These are phyloP conservation scores for Tetragonia tetragonoides DNA, from an alignment of 148 eudicot genomes.

Conservation along the genomic window DNA sequence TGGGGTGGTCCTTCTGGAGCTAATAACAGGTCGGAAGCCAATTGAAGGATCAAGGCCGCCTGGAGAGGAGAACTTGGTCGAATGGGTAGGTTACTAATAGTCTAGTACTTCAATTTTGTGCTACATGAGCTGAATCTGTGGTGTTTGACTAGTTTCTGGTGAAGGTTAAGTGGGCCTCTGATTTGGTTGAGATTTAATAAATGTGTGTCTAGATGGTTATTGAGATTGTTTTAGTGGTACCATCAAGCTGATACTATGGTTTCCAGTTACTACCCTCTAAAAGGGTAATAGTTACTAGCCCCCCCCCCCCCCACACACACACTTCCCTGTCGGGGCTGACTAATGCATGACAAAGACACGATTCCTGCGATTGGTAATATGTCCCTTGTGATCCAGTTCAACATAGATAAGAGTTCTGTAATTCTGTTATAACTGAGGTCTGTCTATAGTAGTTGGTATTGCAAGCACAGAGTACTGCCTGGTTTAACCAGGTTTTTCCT, in stretches of 20 bases:
- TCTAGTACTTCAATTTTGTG: slow-evolving; percentile 11
- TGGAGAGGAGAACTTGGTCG: slow-evolving; percentile 90
- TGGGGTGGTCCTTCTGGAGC: slow-evolving; percentile 86
- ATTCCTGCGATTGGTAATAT: slow-evolving; percentile 6
- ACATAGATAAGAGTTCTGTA: background rate
- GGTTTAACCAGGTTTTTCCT: background rate
- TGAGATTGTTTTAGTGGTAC: background rate
- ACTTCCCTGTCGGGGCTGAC: slow-evolving; percentile 9
- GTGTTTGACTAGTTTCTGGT: slow-evolving; percentile 6
- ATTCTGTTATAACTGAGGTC: background rate
- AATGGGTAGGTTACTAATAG: slow-evolving; percentile 78
- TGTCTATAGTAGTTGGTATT: background rate
- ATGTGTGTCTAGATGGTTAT: background rate
- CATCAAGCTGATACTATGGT: slow-evolving; percentile 3
- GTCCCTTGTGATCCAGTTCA: background rate
- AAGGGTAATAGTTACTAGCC: slow-evolving; percentile 11
- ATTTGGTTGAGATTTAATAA: background rate
- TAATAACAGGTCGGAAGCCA: slow-evolving; percentile 83
- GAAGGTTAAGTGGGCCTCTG: slow-evolving; percentile 13
- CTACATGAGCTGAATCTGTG: background rate
- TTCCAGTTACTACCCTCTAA: background rate
- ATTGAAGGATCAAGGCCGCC: slow-evolving; percentile 75
- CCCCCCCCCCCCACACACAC: no score
- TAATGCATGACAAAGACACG: slow-evolving; percentile 13
- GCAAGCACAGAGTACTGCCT: background rate